Conservation (phyloP, 805 yeast species). For the Cyberlindnera petersonii region DNA sequence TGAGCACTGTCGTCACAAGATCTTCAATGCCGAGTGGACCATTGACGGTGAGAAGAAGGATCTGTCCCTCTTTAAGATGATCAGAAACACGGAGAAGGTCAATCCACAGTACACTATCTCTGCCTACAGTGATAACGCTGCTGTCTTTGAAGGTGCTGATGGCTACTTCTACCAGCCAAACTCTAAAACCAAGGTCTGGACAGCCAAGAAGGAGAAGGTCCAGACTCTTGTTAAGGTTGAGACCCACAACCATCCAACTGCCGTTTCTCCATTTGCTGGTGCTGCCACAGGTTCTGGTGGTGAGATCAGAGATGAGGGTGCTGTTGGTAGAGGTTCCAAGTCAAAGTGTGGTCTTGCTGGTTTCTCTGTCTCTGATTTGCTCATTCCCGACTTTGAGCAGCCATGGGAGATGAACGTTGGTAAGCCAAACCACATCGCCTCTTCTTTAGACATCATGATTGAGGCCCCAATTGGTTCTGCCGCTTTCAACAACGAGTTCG, state of each 20-base stretch:
- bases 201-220: conserved; percentile 67
- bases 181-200: conserved; percentile 66
- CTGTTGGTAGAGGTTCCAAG: conserved; percentile 97
- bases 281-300: conserved; percentile 99
- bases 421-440: conserved; percentile 88
- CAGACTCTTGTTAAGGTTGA: conserved; percentile 94
- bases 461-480: conserved; percentile 98
- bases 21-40: conserved; percentile 97
- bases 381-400: conserved; percentile 78
- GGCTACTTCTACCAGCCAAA: conserved; percentile 81
- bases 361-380: conserved; percentile 83
- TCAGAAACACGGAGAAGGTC: conserved; percentile 83
- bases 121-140: conserved; percentile 97
- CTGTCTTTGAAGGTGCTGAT: conserved; percentile 82
- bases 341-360: conserved; percentile 96
- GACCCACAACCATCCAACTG: conserved; percentile 99
- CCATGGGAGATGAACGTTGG: conserved; percentile 95
- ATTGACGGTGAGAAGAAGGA: conserved; percentile 79
- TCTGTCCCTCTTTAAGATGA: conserved; percentile 84
- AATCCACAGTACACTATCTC: conserved; percentile 81
- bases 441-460: conserved; percentile 89
- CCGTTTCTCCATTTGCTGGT: conserved; percentile 98
- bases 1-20: conserved; percentile 98
- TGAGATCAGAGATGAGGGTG: conserved; percentile 99
- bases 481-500: conserved; percentile 97